Base-by-base conservation (phyloP, 208 protist species). In the Wallacemonas collosoma region DNA sequence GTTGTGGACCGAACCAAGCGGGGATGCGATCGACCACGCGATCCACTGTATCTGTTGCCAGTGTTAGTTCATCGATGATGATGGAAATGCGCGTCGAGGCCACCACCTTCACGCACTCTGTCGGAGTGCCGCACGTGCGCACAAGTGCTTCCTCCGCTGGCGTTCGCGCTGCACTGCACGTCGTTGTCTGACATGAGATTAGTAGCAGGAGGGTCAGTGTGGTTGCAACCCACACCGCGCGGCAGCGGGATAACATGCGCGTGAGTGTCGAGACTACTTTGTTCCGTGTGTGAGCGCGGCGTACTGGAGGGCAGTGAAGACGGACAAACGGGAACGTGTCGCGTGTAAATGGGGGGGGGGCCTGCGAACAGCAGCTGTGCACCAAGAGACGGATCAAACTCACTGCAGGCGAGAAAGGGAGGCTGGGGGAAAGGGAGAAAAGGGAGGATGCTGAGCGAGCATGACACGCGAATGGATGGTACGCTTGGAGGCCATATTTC, bases 1-100 rank as follows among this genome's bases (percentile, higher is more conserved):
- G 41, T 60, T 77, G 65, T 7, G 73, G 70, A 44, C 81, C 81
- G 45, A 86, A 82, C 81, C 81, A 82, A 8, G 70, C 15, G 2
- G 76, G 81, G 11, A 82, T 66, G 48, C 70, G 66, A 66, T 76
- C 51, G 43, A 73, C 76, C 8, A 86, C 69, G 12, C 75, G 73
- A 7, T 54, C 73, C 17, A 82, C 74, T 14, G 77, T 79, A 71
- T 82, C 60, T 43, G 15, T 71, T 41, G 68, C 55, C n/a, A 82
- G 65, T 72, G 75, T 68, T 12, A 76, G 39, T 45, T 70, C 43
- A 61, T 77, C 73, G 7, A 78, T 50, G 2, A 77, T 68, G 48
- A 75, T 62, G 38, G 64, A 55, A n/a, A 58, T 58, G 6, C 51
- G 64, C 7, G 45, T 69, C 38, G 50, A 6, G 15, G 64, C 64